Conservation (phyloP, 768 basidiomycete genomes). For the Leccinum longicurvipes region DNA sequence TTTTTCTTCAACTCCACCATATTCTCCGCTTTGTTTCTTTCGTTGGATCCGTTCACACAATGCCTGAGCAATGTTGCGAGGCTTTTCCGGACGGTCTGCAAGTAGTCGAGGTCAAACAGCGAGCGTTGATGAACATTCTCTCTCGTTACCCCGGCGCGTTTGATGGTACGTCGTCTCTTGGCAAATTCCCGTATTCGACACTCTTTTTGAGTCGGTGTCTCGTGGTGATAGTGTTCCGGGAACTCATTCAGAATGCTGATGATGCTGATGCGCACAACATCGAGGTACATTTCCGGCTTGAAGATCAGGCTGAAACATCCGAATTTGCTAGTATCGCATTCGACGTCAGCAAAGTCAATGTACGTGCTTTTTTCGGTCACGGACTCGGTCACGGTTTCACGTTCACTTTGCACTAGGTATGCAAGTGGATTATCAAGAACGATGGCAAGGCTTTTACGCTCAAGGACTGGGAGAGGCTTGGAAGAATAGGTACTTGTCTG, state of each 20-base stretch:
- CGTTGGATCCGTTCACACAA: neutral
- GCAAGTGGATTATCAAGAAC: conserved; percentile 15
- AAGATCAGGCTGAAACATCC: conserved; percentile 5
- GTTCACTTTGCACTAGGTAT: conserved; percentile 1
- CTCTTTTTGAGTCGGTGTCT: neutral
- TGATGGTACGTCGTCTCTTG: neutral
- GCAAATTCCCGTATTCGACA: neutral
- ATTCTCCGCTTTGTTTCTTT: neutral
- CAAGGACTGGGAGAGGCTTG: conserved; percentile 14
- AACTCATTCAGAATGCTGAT: conserved; percentile 57
- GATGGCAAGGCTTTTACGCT: neutral
- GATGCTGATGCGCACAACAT: conserved; percentile 39
- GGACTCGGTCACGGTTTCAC: neutral
- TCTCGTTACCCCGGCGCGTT: conserved; percentile 17
- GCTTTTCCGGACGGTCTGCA: neutral
- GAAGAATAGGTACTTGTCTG: conserved; percentile 10
- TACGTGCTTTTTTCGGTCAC: neutral
- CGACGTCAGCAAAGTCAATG: neutral
- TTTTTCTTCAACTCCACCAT: neutral
- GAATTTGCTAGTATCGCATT: neutral
- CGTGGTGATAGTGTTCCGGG: conserved; percentile 39
- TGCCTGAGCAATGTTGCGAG: neutral
- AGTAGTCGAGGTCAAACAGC: conserved; percentile 17
- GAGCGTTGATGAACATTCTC: conserved; percentile 15
- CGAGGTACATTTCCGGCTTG: conserved; percentile 37